Evolutionary conservation across 2,329 filamentous ascomycete species (phyloP).

Genomic region (Neopestalotiopsis sp.): DNA sequence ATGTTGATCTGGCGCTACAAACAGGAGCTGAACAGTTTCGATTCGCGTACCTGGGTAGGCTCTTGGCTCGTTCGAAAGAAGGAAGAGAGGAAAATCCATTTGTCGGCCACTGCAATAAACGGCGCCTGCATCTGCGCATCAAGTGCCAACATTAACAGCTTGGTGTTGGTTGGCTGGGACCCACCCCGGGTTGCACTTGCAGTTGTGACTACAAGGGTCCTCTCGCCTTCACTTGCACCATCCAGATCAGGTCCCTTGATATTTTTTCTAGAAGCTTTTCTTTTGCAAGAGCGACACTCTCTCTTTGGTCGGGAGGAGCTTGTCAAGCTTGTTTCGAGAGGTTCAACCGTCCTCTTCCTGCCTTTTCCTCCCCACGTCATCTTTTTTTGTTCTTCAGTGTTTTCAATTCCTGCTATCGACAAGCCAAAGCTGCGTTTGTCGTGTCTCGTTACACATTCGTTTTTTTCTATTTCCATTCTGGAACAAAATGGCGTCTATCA

Average conservation of each 20-base stretch:
- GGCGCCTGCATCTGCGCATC: too few species aligned
- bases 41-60: too few species aligned
- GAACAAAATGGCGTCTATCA: slow-evolving; percentile 31
- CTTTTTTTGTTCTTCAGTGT: neutral
- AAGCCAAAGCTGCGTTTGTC: neutral
- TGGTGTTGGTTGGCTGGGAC: too few species aligned
- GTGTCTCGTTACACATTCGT: neutral
- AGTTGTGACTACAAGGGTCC: neutral
- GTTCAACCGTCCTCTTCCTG: neutral
- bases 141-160: too few species aligned
- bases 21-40: too few species aligned
- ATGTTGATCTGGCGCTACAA: too few species aligned
- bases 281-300: neutral
- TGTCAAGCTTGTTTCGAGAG: neutral
- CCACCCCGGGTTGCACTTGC: neutral
- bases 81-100: too few species aligned
- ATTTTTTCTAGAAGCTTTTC: neutral
- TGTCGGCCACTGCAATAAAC: too few species aligned
- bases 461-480: neutral
- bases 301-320: neutral
- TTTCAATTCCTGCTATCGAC: neutral
- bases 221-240: neutral
- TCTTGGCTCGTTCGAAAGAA: too few species aligned
- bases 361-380: neutral
- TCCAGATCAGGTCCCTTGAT: neutral